Percentiles rank a stretch among this genome's conserved stretches.
Evolutionary conservation across 2,329 filamentous ascomycete genomes (phyloP).

Genomic region (Pseudogymnoascus sp.): DNA sequence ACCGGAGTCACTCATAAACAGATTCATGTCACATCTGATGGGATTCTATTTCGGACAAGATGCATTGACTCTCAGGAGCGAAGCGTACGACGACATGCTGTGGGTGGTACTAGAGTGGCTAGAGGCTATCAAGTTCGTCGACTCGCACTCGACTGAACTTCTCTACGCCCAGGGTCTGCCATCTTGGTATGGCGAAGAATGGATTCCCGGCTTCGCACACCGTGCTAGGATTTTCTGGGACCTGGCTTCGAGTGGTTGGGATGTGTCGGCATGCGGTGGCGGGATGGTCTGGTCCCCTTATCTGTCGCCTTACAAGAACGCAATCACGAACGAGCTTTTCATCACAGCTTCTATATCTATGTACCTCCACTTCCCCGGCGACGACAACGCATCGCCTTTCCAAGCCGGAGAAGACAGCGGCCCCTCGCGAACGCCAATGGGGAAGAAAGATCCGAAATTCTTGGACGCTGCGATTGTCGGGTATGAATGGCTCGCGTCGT

Average conservation of each 20-base stretch:
- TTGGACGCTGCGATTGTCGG: conserved; percentile 66
- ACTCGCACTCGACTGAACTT: conserved; percentile 56
- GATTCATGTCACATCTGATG: conserved; percentile 68
- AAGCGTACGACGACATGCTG: conserved; percentile 90
- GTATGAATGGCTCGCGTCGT: conserved; percentile 70
- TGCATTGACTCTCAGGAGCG: conserved; percentile 60
- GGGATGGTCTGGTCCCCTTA: conserved; percentile 89
- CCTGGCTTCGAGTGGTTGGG: conserved; percentile 71
- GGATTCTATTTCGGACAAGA: conserved; percentile 89
- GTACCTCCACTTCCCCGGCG: conserved; percentile 84
- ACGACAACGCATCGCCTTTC: conserved; percentile 66
- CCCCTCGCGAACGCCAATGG: conserved; percentile 26
- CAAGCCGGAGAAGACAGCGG: conserved; percentile 22
- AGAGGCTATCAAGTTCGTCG: conserved; percentile 69
- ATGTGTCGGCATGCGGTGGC: conserved; percentile 69
- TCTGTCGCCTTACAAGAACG: conserved; percentile 82
- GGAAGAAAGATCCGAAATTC: conserved; percentile 50
- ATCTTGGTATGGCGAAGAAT: conserved; percentile 69
- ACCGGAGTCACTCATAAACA: conserved; percentile 72
- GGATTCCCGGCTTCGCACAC: conserved; percentile 70
- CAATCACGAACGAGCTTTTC: conserved; percentile 88
- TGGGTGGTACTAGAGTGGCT: conserved; percentile 94
- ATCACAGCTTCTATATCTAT: conserved; percentile 78
- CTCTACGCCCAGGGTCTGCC: conserved; percentile 37
- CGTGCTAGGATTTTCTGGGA: conserved; percentile 81